These are phyloP conservation scores for Lipomyces lipofer DNA, from an alignment of 805 yeast species.

Conservation along the genomic window DNA sequence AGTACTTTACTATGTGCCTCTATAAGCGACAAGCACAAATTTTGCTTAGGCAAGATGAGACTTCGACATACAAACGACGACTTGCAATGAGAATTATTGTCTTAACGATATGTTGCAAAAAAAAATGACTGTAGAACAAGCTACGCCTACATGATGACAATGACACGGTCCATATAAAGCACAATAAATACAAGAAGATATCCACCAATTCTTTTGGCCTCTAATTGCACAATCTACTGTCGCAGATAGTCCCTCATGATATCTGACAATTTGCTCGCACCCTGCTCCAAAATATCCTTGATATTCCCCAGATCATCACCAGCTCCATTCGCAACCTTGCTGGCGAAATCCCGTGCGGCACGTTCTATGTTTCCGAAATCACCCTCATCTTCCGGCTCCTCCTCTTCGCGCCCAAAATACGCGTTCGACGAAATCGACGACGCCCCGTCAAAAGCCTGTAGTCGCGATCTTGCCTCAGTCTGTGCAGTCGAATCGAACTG, in stretches of 20 bases:
- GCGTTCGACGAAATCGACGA: constrained; percentile 88
- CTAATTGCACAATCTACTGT: constrained; percentile 8
- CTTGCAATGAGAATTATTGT: background rate
- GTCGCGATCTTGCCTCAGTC: constrained; percentile 76
- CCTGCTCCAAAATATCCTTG: constrained; percentile 89
- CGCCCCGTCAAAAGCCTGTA: constrained; percentile 81
- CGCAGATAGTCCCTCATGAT: constrained; percentile 69
- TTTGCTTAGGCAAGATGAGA: too few species aligned
- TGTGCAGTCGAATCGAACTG: constrained; percentile 74
- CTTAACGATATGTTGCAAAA: background rate
- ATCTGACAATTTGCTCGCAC: constrained; percentile 85
- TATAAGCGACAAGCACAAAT: too few species aligned
- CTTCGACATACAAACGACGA: too few species aligned
- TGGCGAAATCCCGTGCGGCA: constrained; percentile 62
- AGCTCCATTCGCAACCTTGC: constrained; percentile 70
- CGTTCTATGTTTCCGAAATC: constrained; percentile 53
- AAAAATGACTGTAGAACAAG: background rate
- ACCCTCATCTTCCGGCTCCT: constrained; percentile 42
- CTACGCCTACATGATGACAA: too few species aligned
- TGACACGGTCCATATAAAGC: too few species aligned
- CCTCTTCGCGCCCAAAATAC: constrained; percentile 85
- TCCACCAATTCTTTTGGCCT: background rate
- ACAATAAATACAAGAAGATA: background rate
- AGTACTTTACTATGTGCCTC: too few species aligned
- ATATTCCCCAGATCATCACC: constrained; percentile 85